A percentile compares a stretch with the other conserved stretches of the same genome.
Conservation (phyloP, 768 basidiomycete species). For the Mycena maculata region DNA sequence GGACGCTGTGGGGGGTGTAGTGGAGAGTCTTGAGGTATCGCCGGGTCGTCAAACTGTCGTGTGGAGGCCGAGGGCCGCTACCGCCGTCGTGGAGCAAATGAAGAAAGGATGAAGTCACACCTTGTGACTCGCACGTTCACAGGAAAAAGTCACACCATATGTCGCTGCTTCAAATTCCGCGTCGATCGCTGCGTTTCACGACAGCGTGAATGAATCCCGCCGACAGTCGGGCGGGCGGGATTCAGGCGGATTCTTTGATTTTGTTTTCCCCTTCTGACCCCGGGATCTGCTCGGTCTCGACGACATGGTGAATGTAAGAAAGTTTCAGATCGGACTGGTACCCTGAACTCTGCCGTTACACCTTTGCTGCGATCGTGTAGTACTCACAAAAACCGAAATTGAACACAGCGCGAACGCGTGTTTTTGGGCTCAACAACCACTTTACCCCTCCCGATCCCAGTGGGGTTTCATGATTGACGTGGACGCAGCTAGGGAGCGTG, state of each 20-base stretch:
- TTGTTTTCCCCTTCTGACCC: not conserved
- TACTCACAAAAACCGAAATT: not conserved
- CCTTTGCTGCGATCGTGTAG: not conserved
- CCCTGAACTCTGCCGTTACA: slow-evolving; percentile 1
- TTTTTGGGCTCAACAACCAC: slow-evolving; percentile 4
- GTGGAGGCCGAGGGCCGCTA: slow-evolving; percentile 22
- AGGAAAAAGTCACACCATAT: slow-evolving; percentile 29
- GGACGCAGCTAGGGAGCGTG: slow-evolving; percentile 18
- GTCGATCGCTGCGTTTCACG: not conserved
- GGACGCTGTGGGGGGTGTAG: not conserved
- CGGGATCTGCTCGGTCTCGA: not conserved
- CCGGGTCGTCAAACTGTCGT: slow-evolving; percentile 21
- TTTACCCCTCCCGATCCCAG: slow-evolving; percentile 8
- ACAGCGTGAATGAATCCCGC: not conserved
- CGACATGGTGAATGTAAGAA: not conserved
- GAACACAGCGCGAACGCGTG: slow-evolving; percentile 23
- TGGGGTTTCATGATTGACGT: slow-evolving; percentile 28
- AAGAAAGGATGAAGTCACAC: slow-evolving; percentile 33
- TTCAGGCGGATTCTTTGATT: not conserved
- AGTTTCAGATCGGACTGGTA: slow-evolving; percentile 7
- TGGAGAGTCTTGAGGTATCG: slow-evolving; percentile 34
- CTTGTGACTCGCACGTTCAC: slow-evolving; percentile 14
- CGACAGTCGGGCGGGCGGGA: not conserved
- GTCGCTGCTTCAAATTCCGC: slow-evolving; percentile 5
- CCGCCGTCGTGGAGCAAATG: slow-evolving; percentile 34